Evolutionary conservation across 305 asterid genomes (phyloP).

Genomic region (Fraxinus angustifolia): DNA sequence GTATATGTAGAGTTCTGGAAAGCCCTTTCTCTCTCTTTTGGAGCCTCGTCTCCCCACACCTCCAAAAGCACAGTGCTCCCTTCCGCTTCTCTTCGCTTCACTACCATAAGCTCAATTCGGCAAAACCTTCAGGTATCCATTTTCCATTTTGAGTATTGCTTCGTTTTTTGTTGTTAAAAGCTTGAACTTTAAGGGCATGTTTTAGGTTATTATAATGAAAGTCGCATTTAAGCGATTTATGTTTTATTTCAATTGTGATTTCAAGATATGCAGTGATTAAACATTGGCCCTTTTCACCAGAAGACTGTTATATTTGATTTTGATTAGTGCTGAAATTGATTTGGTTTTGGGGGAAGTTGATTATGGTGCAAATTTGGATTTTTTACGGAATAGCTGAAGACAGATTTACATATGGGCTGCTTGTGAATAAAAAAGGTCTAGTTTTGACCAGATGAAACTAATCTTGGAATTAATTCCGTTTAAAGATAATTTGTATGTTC

Average conservation of each 20-base stretch:
- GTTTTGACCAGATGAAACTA: not conserved
- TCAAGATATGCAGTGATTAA: not conserved
- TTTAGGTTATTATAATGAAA: not conserved
- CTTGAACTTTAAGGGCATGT: not conserved
- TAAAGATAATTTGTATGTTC: not conserved
- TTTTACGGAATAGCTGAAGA: not conserved
- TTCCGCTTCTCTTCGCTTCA: not conserved
- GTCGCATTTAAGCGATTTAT: not conserved
- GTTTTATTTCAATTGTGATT: not conserved
- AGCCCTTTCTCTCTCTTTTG: not conserved
- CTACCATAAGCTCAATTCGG: not conserved
- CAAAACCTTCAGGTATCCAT: not conserved
- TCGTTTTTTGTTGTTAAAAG: not conserved
- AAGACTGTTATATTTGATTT: not conserved
- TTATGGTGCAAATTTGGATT: not conserved
- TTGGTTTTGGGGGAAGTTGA: not conserved
- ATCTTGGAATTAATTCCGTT: not conserved
- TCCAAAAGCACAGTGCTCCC: not conserved
- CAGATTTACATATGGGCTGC: not conserved
- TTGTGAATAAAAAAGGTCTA: not conserved
- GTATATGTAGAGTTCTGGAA: slow-evolving; percentile 23
- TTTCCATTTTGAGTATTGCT: not conserved
- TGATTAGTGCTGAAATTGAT: not conserved
- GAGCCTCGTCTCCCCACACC: slow-evolving; percentile 30
- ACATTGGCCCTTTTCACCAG: not conserved